These are phyloP conservation scores for Komagataella ulmi DNA, from an alignment of 805 yeast genomes.

Conservation along the genomic window DNA sequence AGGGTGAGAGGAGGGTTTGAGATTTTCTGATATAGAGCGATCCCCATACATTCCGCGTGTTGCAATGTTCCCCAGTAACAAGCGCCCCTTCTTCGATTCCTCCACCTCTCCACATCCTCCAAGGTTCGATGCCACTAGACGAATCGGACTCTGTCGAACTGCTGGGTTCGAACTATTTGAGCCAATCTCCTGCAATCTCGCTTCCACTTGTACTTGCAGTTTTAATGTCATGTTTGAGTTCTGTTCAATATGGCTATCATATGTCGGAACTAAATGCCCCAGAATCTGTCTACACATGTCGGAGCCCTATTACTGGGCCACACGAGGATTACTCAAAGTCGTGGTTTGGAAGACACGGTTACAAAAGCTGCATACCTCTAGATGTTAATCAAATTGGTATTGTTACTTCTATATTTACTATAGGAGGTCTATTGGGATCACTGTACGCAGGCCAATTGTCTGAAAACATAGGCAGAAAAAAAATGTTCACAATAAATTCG, in stretches of 20 bases:
- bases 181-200: conserved; percentile 5
- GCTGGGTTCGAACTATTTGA: background rate
- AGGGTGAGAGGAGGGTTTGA: background rate
- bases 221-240: conserved; percentile 55
- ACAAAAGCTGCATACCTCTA: conserved; percentile 38
- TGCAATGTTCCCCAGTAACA: conserved; percentile 2
- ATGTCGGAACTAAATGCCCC: conserved; percentile 94
- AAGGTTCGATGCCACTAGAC: background rate
- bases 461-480: conserved; percentile 51
- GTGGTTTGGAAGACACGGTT: conserved; percentile 23
- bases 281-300: conserved; percentile 53
- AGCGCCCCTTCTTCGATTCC: background rate
- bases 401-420: conserved; percentile 64
- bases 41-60: background rate
- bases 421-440: conserved; percentile 78
- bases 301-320: conserved; percentile 8
- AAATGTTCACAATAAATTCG: conserved; percentile 37
- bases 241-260: conserved; percentile 88
- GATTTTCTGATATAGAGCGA: background rate
- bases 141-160: background rate
- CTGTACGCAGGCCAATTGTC: conserved; percentile 53
- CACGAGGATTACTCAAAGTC: conserved; percentile 16
- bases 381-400: conserved; percentile 48
- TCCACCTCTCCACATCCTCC: background rate
- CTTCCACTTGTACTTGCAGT: conserved; percentile 18